phyloP scores from a whole-genome alignment of 164 flowering plant species.

The Brasenia schreberi region DNA sequence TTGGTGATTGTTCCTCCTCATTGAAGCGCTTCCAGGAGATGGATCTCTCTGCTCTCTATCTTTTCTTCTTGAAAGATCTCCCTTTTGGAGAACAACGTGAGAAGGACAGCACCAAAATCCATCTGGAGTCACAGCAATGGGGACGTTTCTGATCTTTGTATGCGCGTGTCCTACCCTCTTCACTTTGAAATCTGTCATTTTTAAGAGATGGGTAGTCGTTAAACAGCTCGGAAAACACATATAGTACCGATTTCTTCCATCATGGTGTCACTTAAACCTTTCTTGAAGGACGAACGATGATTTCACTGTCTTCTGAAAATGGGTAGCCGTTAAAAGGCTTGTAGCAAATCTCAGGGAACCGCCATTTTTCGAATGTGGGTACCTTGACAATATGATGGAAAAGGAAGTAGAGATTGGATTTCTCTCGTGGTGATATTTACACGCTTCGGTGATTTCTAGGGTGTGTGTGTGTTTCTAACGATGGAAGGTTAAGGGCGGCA shows the following conservation, averaged over 20 bases:
- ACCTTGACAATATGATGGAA: neutral
- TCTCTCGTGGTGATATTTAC: neutral
- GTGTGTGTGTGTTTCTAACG: neutral
- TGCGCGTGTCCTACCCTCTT: conserved; percentile 58
- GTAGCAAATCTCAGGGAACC: neutral
- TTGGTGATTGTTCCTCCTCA: conserved; percentile 29
- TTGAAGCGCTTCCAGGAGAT: conserved; percentile 27
- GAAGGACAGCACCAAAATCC: conserved; percentile 99
- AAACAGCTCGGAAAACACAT: too few relatives aligned
- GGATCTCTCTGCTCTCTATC: conserved; percentile 17
- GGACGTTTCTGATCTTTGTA: conserved; percentile 74
- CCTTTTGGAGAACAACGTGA: conserved; percentile 72
- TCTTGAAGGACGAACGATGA: neutral
- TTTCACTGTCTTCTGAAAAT: neutral
- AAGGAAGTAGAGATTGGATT: neutral
- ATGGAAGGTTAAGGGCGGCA: neutral
- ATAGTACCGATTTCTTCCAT: neutral
- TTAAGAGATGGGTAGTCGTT: neutral
- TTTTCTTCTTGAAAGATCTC: conserved; percentile 34
- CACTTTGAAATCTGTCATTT: conserved; percentile 68
- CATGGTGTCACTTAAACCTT: neutral
- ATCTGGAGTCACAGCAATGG: conserved; percentile 97
- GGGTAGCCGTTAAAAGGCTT: neutral
- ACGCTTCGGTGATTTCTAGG: neutral
- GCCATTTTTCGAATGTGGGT: neutral